Conservation (phyloP, 2,329 filamentous ascomycete species). For the Ophiocordyceps camponoti-leonardi region DNA sequence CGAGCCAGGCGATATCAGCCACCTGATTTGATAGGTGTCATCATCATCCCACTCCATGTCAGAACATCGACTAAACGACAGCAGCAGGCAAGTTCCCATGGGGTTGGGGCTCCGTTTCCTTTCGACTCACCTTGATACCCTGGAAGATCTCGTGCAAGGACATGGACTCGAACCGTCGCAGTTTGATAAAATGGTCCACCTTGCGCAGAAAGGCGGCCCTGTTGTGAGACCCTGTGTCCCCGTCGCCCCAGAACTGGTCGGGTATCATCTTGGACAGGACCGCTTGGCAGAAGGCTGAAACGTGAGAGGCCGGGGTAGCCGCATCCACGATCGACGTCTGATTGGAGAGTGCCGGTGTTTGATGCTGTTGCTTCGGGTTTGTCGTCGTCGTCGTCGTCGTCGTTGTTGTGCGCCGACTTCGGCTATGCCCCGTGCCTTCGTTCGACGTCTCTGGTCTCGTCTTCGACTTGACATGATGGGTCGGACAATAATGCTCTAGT, state of each 20-base stretch:
- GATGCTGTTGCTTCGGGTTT: constrained; percentile 1
- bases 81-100: no score
- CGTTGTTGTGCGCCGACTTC: neutral
- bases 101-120: no score
- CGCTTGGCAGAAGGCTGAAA: constrained; percentile 78
- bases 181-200: constrained; percentile 59
- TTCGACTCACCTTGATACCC: constrained; percentile 47
- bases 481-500: constrained; percentile 66
- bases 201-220: constrained; percentile 41
- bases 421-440: neutral
- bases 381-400: neutral
- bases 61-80: no score
- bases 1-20: constrained; percentile 55
- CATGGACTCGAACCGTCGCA: constrained; percentile 68
- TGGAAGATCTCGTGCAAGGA: constrained; percentile 65
- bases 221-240: constrained; percentile 39
- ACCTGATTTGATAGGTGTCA: no score
- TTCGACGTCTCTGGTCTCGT: neutral
- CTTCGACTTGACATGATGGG: constrained; percentile 9
- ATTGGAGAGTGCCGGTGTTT: neutral
- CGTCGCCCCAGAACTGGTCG: constrained; percentile 52
- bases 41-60: no score
- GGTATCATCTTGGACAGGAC: constrained; percentile 59
- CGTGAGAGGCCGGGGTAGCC: constrained; percentile 47
- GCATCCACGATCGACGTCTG: constrained; percentile 41